Evolutionary conservation across 805 yeast genomes (phyloP).

Genomic region (Saturnispora quitensis): DNA sequence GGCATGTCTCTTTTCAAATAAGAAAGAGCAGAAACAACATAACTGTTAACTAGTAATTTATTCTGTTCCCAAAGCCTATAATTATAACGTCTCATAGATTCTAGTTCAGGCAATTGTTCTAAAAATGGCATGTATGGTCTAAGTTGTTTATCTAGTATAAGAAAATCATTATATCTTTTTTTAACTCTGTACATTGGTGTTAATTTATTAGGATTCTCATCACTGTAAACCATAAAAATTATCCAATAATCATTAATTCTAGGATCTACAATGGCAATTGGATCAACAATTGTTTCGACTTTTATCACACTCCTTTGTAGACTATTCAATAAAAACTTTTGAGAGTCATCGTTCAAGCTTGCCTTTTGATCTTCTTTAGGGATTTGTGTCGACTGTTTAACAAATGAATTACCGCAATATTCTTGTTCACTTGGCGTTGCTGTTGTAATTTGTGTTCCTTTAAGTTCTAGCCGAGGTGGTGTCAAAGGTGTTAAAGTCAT

Average conservation of each 20-base stretch:
- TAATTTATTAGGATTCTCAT: constrained; percentile 48
- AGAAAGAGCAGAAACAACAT: constrained; percentile 19
- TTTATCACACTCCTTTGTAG: constrained; percentile 24
- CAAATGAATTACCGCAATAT: too few species aligned
- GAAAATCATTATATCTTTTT: constrained; percentile 53
- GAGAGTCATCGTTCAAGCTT: constrained; percentile 7
- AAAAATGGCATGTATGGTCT: constrained; percentile 32
- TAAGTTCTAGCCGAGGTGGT: background rate
- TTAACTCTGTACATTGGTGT: constrained; percentile 52
- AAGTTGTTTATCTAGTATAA: constrained; percentile 50
- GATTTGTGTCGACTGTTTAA: background rate
- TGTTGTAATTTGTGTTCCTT: background rate
- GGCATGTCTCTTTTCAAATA: constrained; percentile 10
- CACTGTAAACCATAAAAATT: constrained; percentile 55
- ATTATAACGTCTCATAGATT: constrained; percentile 18
- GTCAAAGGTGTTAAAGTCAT: background rate
- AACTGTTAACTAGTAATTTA: constrained; percentile 24
- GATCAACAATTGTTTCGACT: constrained; percentile 25
- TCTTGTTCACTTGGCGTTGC: background rate
- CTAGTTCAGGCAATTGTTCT: constrained; percentile 22
- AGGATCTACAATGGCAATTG: constrained; percentile 15
- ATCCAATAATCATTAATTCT: constrained; percentile 50
- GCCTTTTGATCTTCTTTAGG: background rate
- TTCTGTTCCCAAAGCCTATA: constrained; percentile 28
- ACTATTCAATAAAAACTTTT: constrained; percentile 23